Evolutionary conservation across 768 basidiomycete genomes (phyloP), one percentile per base, ranked within the genome.

Genomic region (Tephrocybe rancida): DNA sequence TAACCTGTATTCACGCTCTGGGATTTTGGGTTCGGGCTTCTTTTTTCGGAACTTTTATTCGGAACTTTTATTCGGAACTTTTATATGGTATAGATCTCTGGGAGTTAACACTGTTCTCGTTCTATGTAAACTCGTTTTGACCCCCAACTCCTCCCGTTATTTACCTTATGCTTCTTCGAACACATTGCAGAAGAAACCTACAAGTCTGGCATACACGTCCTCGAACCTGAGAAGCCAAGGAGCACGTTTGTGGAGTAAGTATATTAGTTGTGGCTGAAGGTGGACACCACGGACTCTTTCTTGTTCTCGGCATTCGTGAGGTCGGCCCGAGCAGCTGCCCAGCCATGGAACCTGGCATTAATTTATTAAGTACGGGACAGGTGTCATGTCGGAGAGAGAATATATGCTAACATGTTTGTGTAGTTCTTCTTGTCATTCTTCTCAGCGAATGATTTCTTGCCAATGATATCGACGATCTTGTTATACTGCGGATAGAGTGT

Each of bases 241-340:
- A 13, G 7, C 7, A 30, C 29, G n/a, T n/a, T n/a, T n/a, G n/a
- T n/a, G n/a, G n/a, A n/a, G n/a, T n/a, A n/a, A n/a, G n/a, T n/a
- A n/a, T n/a, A n/a, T n/a, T n/a, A n/a, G n/a, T n/a, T n/a, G n/a
- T n/a, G n/a, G n/a, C n/a, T n/a, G n/a, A n/a, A n/a, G n/a, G n/a
- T n/a, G n/a, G n/a, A 49, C 30, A 46, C 47, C 44, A 59, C 61
- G 52, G 68, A 85, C 76, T 81, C 79, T 63, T 79, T 79, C 64
- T 77, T 77, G 65, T 85, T 86, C 52, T 85, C 82, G 19, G 71
- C 64, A 47, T 85, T 72, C 24, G 76, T 72, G 48, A 86, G 70
- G 63, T 87, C 71, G 1, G 75, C 85, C 43, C 85, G 73, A 3
- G 86, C 85, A 18, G 83, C 86, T 4, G 85, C 82, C 73, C 78